Base-by-base conservation (phyloP, 768 basidiomycete species). In the Saitozyma sp. region DNA sequence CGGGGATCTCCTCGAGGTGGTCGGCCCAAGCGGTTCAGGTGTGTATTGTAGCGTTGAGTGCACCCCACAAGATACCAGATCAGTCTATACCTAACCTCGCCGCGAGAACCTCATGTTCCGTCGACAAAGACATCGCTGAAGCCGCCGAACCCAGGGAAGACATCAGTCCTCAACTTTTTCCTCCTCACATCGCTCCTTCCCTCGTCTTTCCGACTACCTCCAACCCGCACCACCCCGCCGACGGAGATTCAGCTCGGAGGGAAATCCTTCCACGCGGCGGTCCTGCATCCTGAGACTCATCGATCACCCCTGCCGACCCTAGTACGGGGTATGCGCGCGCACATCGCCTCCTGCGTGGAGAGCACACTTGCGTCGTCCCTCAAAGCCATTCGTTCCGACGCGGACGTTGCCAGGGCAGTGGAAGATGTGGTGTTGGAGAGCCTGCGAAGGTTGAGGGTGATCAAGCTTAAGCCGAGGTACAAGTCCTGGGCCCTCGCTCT, bases 1-100 rank as follows among this genome's bases (percentile, higher is more conserved):
- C 41, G 74, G 74, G 10, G 74, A 76, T 57, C 48, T 76, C 43
- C 50, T 76, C 6, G 71, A 76, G 62, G 51, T 73, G 1, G 57
- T 73, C 37, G 74, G 74, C 6, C 49, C 68, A 0, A 65, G 58
- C 41, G 74, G 74, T 17, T 71, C 70, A 40, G 74, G 74, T 69
- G 40, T 5, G 29, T 29, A 29, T 29, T 29, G 29, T 5, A 52
- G 74, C 56, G 13, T 52, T 2, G 13, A 9, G 11, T 16, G 53
- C 8, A 62, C 56, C 39, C 37, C n/a, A 46, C 17, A 39, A 16
- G 29, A 37, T 39, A 9, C 58, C 46, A n/a, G 48, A 58, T 16
- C 56, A 16, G 29, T 53, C 19, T 45, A 37, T 39, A 53, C 20
- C 51, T 2, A 29, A 5, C 29, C 29, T 29, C 17, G 6, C 17